phyloP scores from a whole-genome alignment of 768 basidiomycete species.

The Tylopilus sp. region DNA sequence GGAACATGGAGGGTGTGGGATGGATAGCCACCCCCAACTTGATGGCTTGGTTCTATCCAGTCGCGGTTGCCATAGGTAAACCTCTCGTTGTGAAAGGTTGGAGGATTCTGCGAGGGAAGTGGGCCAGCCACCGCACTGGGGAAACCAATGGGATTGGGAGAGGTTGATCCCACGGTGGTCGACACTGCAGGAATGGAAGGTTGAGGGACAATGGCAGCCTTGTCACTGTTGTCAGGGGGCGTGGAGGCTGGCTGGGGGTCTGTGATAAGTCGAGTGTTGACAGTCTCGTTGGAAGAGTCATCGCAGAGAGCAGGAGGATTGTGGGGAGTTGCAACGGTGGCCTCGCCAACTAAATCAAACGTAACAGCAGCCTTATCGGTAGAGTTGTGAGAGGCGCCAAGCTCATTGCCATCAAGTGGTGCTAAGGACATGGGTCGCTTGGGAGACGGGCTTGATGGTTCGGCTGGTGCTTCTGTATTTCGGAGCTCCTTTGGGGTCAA shows the following conservation, averaged over 20 bases:
- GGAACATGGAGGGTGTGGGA: background rate
- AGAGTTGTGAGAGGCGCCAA: background rate
- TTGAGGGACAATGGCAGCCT: background rate
- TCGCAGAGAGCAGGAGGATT: too few species aligned
- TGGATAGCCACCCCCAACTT: background rate
- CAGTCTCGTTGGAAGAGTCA: too few species aligned
- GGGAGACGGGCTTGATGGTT: background rate
- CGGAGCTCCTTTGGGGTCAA: background rate
- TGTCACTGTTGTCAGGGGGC: too few species aligned
- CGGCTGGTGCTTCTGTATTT: background rate
- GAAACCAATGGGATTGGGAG: background rate
- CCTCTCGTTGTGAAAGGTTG: background rate
- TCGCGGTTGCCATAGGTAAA: background rate
- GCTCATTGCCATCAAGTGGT: background rate
- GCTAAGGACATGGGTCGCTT: background rate
- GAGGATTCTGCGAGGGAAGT: background rate
- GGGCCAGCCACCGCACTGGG: background rate
- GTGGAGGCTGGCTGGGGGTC: too few species aligned
- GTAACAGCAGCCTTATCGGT: background rate
- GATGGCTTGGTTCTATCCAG: background rate
- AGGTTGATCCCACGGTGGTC: background rate
- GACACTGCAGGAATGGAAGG: background rate
- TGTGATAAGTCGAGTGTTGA: too few species aligned
- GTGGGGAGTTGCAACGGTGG: too few species aligned
- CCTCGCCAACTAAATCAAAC: too few species aligned